Conservation (phyloP, 2,329 filamentous ascomycete species). For the Paracoccidioides lutzii region DNA sequence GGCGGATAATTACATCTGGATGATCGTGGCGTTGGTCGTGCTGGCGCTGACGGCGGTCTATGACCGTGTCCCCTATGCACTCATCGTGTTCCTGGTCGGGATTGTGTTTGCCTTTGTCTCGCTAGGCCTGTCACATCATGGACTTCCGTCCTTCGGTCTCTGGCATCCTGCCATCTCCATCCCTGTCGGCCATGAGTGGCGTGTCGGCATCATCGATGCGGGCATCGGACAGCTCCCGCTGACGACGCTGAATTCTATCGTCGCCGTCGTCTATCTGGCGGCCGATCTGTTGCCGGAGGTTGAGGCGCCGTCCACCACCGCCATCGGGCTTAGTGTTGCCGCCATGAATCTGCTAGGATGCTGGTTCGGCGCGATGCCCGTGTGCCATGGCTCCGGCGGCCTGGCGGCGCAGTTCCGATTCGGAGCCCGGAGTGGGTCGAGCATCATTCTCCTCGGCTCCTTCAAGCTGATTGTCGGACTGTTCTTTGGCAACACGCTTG, state of each 20-base stretch:
- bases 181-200: constrained; percentile 37
- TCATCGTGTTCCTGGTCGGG: constrained; percentile 57
- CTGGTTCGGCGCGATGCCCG: constrained; percentile 91
- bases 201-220: constrained; percentile 47
- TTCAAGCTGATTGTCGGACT: constrained; percentile 67
- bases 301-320: constrained; percentile 57
- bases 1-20: constrained; percentile 69
- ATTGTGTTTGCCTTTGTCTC: constrained; percentile 48
- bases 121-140: constrained; percentile 12
- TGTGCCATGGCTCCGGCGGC: constrained; percentile 85
- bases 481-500: constrained; percentile 59
- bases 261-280: constrained; percentile 72
- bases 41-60: constrained; percentile 55
- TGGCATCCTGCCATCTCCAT: constrained; percentile 47
- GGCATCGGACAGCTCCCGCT: constrained; percentile 79
- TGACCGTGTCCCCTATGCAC: constrained; percentile 61
- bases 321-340: constrained; percentile 68
- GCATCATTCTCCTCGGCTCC: constrained; percentile 63
- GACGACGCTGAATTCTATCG: constrained; percentile 82
- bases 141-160: constrained; percentile 42
- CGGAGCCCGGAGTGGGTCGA: constrained; percentile 75
- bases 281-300: constrained; percentile 61
- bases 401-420: constrained; percentile 86
- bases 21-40: constrained; percentile 56
- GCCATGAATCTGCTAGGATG: constrained; percentile 72